A percentile compares a stretch with the other conserved stretches of the same genome.
phyloP scores from a whole-genome alignment of 805 yeast species.

The Saturnispora diversa region DNA sequence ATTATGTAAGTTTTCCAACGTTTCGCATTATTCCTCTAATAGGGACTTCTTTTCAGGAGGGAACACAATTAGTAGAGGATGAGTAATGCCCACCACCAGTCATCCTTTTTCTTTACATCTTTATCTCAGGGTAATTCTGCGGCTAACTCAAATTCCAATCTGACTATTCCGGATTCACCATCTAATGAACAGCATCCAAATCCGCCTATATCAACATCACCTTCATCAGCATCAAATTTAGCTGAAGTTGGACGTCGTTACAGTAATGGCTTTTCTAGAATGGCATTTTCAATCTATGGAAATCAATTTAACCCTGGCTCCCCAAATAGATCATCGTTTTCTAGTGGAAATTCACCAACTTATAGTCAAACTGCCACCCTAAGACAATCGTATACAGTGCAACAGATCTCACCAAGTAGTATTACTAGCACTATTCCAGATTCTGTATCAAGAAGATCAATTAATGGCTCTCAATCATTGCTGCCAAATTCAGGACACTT shows the following conservation, averaged over 20 bases:
- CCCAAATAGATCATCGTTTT: slow-evolving; percentile 7
- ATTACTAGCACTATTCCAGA: slow-evolving; percentile 1
- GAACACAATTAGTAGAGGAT: background rate
- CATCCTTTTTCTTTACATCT: slow-evolving; percentile 8
- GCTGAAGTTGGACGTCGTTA: slow-evolving; percentile 23
- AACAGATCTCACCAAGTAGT: slow-evolving; percentile 4
- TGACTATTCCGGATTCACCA: background rate
- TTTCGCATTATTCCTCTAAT: too few species aligned
- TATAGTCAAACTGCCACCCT: slow-evolving; percentile 8
- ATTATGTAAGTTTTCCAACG: too few species aligned
- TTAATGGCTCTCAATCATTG: background rate
- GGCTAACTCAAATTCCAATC: background rate
- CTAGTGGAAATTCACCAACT: slow-evolving; percentile 2
- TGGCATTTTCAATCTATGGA: slow-evolving; percentile 56
- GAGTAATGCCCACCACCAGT: background rate
- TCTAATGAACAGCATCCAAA: background rate
- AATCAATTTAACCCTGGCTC: slow-evolving; percentile 12
- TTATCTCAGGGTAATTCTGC: slow-evolving; percentile 5
- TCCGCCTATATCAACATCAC: slow-evolving; percentile 9
- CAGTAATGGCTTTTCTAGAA: slow-evolving; percentile 37
- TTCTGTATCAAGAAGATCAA: background rate
- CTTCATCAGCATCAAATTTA: slow-evolving; percentile 19
- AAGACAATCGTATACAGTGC: slow-evolving; percentile 13
- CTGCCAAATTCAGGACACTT: slow-evolving; percentile 14
- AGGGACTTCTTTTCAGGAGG: too few species aligned